Evolutionary conservation across 106 monocot genomes (phyloP), one percentile per base, ranked within the genome.

Genomic region (Vanilla planifolia): DNA sequence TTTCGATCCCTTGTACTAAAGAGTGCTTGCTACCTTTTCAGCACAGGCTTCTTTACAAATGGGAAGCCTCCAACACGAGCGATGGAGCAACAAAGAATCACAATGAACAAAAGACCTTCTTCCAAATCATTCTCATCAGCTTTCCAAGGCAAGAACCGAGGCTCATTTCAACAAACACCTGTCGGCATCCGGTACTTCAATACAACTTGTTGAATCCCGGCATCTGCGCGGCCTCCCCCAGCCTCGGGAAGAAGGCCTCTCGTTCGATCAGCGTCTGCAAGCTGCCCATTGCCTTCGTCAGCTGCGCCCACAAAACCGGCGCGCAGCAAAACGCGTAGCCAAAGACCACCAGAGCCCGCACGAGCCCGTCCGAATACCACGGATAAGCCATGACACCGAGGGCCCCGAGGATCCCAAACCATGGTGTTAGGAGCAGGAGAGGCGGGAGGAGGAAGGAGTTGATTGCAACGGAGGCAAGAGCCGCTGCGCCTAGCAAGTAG

Each of bases 291-390:
- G 82, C 64, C 63, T 72, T 93, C 37, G 26, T 41, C 61, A 85
- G 26, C 0, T 81, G 75, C 1, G 42, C 74, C 93, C 93, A 88
- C 20, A 77, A 26, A 39, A 88, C 68, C 1, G 93, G 93, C 0
- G 93, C 80, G 23, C 60, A 58, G 48, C 76, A 69, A 41, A 85
- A 82, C 16, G 81, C 65, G 17, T 93, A 93, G 4, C 28, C 79
- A 44, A 77, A 72, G 59, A 93, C 32, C 3, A 60, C 48, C 40
- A 93, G 58, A 8, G 81, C 93, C 53, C 93, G 69, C 7, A 81
- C 74, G 16, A 93, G 63, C 10, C 93, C 93, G 58, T 81, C 66
- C 0, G 84, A 60, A 55, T 93, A 88, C 93, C 88, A 93, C 3
- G 93, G 93, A 48, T 34, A 81, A 24, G 85, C 84, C 88, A 88